Evolutionary conservation across 2,329 filamentous ascomycete species (phyloP), one percentile per base, ranked within the genome.

Genomic region (Orbilia javanica): DNA sequence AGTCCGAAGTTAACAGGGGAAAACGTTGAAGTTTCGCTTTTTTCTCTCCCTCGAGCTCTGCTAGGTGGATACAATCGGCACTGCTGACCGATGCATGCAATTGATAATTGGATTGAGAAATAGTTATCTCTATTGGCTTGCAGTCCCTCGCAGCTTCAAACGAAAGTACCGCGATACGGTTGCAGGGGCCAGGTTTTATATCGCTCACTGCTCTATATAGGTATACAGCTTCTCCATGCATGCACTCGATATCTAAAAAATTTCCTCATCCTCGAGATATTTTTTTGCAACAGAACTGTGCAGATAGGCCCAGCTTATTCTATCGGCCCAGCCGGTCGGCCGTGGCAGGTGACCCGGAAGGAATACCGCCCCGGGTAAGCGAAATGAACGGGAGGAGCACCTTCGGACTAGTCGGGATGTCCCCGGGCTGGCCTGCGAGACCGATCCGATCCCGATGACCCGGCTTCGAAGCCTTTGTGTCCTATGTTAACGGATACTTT

Each of bases 61-160:
- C 46, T 50, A 3, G 22, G 27, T 78, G 74, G 74, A 72, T 78
- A 78, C 57, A 72, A 72, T 67, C 74, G 74, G 74, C 74, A 63
- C 63, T 53, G 20, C 50, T 50, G 18, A 39, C 57, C 55, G 50
- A 67, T 42, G 57, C 18, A 48, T 20, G 39, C n/a, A 57, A 20
- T 39, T 36, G 15, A 69, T 25, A 52, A 36, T 39, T 4, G 11
- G 6, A 4, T 8, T 15, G 18, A 10, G 1, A 48, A 27, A 42
- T 29, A 3, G 60, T 7, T 55, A 34, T 44, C 11, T 34, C 52
- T 62, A 66, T 73, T 44, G 4, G 31, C 36, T 46, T 53, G 18
- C 25, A 20, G 31, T 53, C n/a, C n/a, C n/a, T n/a, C 3, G 8
- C 25, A 53, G 52, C 65, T 69, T 69, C 25, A 50, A 8, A 31